phyloP scores from a whole-genome alignment of 2,329 filamentous ascomycete species.

The Akanthomyces dipterigenus region DNA sequence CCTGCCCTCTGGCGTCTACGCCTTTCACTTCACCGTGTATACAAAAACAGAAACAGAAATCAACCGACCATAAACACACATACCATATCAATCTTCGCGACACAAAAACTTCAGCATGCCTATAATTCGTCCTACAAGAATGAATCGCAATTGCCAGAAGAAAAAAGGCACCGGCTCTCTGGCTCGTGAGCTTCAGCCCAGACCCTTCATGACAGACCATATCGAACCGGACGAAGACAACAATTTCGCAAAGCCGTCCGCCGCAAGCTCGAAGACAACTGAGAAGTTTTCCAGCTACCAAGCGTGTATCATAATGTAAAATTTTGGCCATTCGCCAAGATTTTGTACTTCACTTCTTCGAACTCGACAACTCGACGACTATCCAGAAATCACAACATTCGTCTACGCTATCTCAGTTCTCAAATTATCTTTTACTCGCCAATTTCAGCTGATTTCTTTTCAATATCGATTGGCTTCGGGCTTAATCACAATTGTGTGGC shows the following conservation, averaged over 20 bases:
- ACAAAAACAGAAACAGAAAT: too few species aligned
- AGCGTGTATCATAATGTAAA: not conserved
- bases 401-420: not conserved
- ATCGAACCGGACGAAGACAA: not conserved
- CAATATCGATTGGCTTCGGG: constrained; percentile 2
- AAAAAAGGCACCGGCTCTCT: not conserved
- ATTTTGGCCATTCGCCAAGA: not conserved
- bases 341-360: not conserved
- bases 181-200: not conserved
- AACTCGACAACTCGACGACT: not conserved
- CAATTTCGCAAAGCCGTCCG: not conserved
- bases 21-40: not conserved
- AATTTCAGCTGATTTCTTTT: constrained; percentile 2
- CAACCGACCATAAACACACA: not conserved
- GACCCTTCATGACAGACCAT: not conserved
- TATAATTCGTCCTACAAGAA: not conserved
- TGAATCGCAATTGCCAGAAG: not conserved
- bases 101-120: not conserved
- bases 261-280: not conserved
- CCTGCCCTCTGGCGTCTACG: not conserved
- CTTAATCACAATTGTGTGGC: not conserved
- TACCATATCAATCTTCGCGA: not conserved
- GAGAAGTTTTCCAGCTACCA: constrained; percentile 7
- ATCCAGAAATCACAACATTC: not conserved
- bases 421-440: not conserved